Conservation (phyloP, 495 filamentous ascomycete genomes). For the Talaromyces stipitatus region DNA sequence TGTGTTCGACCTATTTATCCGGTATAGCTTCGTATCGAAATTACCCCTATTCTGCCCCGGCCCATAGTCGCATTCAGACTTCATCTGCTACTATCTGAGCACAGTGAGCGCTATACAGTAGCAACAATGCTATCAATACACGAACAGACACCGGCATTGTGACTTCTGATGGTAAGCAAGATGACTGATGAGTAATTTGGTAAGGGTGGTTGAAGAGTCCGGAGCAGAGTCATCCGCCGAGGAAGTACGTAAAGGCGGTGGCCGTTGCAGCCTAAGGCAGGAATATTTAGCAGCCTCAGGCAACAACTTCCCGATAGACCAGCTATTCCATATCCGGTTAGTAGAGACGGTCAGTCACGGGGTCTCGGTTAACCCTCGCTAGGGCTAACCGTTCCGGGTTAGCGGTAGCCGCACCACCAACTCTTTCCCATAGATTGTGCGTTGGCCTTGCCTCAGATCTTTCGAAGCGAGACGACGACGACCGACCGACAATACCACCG, state of each 20-base stretch:
- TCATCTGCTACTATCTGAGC: too few species aligned
- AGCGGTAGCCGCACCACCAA: constrained; percentile 30
- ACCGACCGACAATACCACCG: constrained; percentile 37
- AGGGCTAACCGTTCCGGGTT: constrained; percentile 25
- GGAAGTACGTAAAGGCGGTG: background rate
- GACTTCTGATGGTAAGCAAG: too few species aligned
- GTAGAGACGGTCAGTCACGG: constrained; percentile 18
- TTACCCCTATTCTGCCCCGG: background rate
- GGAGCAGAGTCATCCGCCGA: background rate
- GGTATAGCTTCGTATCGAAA: background rate
- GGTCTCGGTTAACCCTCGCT: constrained; percentile 34
- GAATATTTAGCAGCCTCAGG: background rate
- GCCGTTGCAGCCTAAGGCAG: background rate
- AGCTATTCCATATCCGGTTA: background rate
- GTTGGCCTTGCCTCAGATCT: constrained; percentile 16
- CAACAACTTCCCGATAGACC: background rate
- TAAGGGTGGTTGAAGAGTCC: too few species aligned
- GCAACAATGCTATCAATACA: too few species aligned
- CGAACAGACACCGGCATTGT: too few species aligned
- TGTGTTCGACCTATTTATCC: background rate
- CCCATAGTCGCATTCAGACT: too few species aligned
- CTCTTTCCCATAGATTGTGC: constrained; percentile 37
- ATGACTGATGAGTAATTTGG: background rate
- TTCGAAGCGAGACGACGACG: constrained; percentile 18
- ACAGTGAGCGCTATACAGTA: too few species aligned